Conservation (phyloP, 2,329 filamentous ascomycete genomes). For the Helminthosporium solani region DNA sequence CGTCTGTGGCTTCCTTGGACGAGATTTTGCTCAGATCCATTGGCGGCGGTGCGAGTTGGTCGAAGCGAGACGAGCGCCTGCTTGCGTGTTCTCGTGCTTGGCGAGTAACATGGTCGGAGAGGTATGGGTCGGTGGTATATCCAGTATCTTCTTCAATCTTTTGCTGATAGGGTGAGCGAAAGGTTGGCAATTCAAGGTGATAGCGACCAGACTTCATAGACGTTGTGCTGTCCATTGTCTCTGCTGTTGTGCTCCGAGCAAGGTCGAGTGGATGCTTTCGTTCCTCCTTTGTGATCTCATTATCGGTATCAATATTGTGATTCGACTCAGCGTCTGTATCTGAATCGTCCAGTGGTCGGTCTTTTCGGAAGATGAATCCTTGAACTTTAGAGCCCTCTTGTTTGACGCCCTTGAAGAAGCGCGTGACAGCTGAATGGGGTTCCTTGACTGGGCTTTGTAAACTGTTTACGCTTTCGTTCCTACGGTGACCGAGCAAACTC, state of each 20-base stretch:
- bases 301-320: constrained; percentile 44
- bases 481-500: constrained; percentile 36
- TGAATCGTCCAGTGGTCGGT: constrained; percentile 47
- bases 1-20: constrained; percentile 18
- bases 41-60: constrained; percentile 50
- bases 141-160: constrained; percentile 27
- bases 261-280: constrained; percentile 24
- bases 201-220: constrained; percentile 29
- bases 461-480: constrained; percentile 42
- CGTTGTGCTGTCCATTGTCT: constrained; percentile 20
- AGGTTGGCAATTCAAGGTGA: constrained; percentile 39
- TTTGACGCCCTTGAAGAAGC: constrained; percentile 78
- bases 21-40: constrained; percentile 47
- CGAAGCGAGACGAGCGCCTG: constrained; percentile 46
- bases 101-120: constrained; percentile 41
- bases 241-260: constrained; percentile 33
- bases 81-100: constrained; percentile 41
- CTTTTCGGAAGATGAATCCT: constrained; percentile 61
- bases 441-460: constrained; percentile 31
- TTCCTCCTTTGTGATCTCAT: constrained; percentile 13
- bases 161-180: constrained; percentile 30
- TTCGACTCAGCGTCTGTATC: constrained; percentile 50
- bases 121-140: constrained; percentile 18
- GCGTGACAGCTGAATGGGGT: constrained; percentile 59
- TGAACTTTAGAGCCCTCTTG: constrained; percentile 63